Evolutionary conservation across 2,329 filamentous ascomycete genomes (phyloP).

Genomic region (Colletotrichum eleusines): DNA sequence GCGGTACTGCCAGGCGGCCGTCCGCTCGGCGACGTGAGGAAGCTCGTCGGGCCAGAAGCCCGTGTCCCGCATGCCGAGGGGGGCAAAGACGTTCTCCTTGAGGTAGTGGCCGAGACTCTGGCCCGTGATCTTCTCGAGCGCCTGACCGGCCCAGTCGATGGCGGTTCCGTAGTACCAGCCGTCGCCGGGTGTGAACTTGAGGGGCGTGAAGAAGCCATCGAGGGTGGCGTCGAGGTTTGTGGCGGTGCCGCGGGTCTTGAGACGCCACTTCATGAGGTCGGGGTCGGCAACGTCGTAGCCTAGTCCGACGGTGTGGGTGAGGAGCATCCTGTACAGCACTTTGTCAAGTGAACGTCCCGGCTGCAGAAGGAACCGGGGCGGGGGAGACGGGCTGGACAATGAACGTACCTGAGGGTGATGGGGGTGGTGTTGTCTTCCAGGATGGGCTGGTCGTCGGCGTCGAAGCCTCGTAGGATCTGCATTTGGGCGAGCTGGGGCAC

Average conservation of each 20-base stretch:
- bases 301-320: slow-evolving; percentile 64
- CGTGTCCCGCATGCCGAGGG: slow-evolving; percentile 53
- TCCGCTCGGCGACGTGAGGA: slow-evolving; percentile 45
- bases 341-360: neutral
- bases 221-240: slow-evolving; percentile 50
- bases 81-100: slow-evolving; percentile 52
- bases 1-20: slow-evolving; percentile 42
- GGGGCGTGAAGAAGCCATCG: slow-evolving; percentile 56
- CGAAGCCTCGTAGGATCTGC: slow-evolving; percentile 55
- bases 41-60: slow-evolving; percentile 52
- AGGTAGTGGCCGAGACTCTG: slow-evolving; percentile 54
- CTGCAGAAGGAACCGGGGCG: neutral
- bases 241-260: slow-evolving; percentile 48
- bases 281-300: slow-evolving; percentile 58
- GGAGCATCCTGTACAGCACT: slow-evolving; percentile 50
- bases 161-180: slow-evolving; percentile 63
- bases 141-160: slow-evolving; percentile 61
- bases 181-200: slow-evolving; percentile 59
- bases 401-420: slow-evolving; percentile 54
- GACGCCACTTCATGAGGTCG: slow-evolving; percentile 58
- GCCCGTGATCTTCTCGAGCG: slow-evolving; percentile 56
- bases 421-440: slow-evolving; percentile 52
- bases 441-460: slow-evolving; percentile 51
- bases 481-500: slow-evolving; percentile 52
- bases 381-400: neutral